Evolutionary conservation across 2,329 filamentous ascomycete genomes (phyloP).

Genomic region (Colletotrichum karsti): DNA sequence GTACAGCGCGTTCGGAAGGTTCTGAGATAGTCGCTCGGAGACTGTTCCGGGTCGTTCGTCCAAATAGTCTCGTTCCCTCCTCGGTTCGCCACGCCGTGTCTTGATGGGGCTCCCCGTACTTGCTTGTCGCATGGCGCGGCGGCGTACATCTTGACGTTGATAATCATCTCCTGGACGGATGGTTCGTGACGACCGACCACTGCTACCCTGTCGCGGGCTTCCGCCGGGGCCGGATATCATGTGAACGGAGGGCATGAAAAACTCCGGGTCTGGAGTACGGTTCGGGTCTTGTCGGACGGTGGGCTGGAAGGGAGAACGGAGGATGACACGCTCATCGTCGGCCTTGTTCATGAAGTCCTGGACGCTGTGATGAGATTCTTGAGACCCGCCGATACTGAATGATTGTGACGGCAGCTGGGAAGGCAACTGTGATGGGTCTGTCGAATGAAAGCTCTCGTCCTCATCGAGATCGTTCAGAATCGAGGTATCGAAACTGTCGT

Average conservation of each 20-base stretch:
- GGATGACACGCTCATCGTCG: constrained; percentile 64
- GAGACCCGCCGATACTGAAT: constrained; percentile 54
- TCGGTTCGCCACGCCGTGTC: constrained; percentile 28
- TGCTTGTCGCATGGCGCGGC: constrained; percentile 32
- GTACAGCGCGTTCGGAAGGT: constrained; percentile 47
- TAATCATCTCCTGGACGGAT: constrained; percentile 39
- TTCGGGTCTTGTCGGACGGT: constrained; percentile 48
- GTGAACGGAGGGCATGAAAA: constrained; percentile 60
- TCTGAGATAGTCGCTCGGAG: constrained; percentile 41
- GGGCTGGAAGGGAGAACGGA: constrained; percentile 63
- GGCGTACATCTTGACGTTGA: constrained; percentile 36
- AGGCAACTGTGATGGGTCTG: constrained; percentile 57
- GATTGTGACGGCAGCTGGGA: constrained; percentile 55
- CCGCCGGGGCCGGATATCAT: constrained; percentile 35
- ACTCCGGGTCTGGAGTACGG: constrained; percentile 57
- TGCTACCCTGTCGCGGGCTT: constrained; percentile 45
- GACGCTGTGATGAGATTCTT: constrained; percentile 58
- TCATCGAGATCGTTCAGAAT: constrained; percentile 55
- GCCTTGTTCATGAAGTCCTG: constrained; percentile 61
- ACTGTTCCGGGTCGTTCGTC: constrained; percentile 30
- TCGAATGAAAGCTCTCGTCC: constrained; percentile 48
- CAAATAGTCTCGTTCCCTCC: not conserved
- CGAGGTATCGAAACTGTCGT: constrained; percentile 68
- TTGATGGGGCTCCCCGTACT: constrained; percentile 35
- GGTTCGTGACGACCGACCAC: constrained; percentile 43